Evolutionary conservation across 441 rosid genomes (phyloP).

Genomic region (Brassica hybrid): DNA sequence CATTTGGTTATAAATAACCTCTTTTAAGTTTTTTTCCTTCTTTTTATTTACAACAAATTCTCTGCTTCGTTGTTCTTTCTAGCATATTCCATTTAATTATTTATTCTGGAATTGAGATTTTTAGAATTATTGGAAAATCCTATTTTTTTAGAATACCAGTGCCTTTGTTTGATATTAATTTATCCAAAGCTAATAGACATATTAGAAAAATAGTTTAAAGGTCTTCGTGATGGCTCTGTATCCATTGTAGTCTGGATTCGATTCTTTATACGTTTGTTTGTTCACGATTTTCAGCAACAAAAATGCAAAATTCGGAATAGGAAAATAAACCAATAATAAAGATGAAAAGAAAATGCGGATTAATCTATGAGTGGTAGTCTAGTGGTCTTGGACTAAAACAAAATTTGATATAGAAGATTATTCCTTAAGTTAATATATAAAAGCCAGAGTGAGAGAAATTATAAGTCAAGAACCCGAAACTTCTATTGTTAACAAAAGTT

Average conservation of each 20-base stretch:
- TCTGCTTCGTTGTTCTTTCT: slow-evolving; percentile 27
- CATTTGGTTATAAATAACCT: slow-evolving; percentile 32
- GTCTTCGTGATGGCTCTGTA: slow-evolving; percentile 18
- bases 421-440: not conserved
- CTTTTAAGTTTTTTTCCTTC: not conserved
- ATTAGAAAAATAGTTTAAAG: slow-evolving; percentile 11
- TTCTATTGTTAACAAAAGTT: not conserved
- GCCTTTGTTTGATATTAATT: slow-evolving; percentile 4
- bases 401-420: not conserved
- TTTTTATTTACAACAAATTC: not conserved
- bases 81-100: slow-evolving; percentile 22
- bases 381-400: not conserved
- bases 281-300: slow-evolving; percentile 26
- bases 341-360: not conserved
- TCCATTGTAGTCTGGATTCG: slow-evolving; percentile 16
- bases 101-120: slow-evolving; percentile 25
- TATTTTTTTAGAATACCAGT: not conserved
- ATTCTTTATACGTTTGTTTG: slow-evolving; percentile 17
- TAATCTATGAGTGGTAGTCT: not conserved
- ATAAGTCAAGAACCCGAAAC: not conserved
- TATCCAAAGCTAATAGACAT: slow-evolving; percentile 2
- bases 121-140: slow-evolving; percentile 16
- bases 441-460: not conserved
- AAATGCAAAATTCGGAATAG: not conserved
- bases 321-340: not conserved